phyloP scores from a whole-genome alignment of 257 asterid species.

The Plantago major region DNA sequence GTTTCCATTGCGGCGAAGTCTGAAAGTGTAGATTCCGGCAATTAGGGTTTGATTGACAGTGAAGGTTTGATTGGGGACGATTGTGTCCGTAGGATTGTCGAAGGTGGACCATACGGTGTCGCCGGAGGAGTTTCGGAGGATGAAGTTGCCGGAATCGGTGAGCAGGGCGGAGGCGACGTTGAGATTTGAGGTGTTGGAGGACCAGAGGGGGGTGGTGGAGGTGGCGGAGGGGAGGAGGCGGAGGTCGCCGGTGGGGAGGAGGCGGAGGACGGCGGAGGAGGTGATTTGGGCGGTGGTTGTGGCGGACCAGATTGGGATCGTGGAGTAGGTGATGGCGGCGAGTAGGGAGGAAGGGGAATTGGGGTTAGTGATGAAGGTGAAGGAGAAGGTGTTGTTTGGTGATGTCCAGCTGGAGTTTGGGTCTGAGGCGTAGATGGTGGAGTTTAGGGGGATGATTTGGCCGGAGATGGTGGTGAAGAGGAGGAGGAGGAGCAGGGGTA shows the following conservation, averaged over 20 bases:
- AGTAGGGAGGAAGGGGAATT: slow-evolving; percentile 24
- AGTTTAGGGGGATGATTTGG: slow-evolving; percentile 35
- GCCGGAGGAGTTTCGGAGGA: slow-evolving; percentile 51
- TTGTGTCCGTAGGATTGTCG: slow-evolving; percentile 62
- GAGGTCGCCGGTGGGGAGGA: slow-evolving; percentile 43
- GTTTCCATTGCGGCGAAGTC: slow-evolving; percentile 41
- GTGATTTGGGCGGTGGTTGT: slow-evolving; percentile 17
- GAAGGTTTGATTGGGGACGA: slow-evolving; percentile 57
- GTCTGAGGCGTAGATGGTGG: slow-evolving; percentile 44
- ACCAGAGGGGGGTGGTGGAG: slow-evolving; percentile 43
- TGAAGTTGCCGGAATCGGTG: slow-evolving; percentile 41
- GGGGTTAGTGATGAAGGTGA: slow-evolving; percentile 31
- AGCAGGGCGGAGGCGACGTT: slow-evolving; percentile 39
- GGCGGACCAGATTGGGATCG: slow-evolving; percentile 36
- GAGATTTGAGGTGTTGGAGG: slow-evolving; percentile 36
- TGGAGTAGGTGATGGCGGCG: slow-evolving; percentile 37
- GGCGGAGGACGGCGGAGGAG: slow-evolving; percentile 42
- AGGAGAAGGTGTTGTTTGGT: slow-evolving; percentile 34
- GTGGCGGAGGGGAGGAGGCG: slow-evolving; percentile 42
- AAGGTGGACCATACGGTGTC: slow-evolving; percentile 62
- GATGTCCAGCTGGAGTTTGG: slow-evolving; percentile 36
- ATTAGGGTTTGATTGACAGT: slow-evolving; percentile 26
- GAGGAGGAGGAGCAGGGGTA: slow-evolving; percentile 20
- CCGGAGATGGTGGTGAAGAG: slow-evolving; percentile 26
- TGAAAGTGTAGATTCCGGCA: slow-evolving; percentile 55